These are phyloP conservation scores for Chaetomiaceae sp. DNA, from an alignment of 2,329 filamentous ascomycete species.

Conservation along the genomic window DNA sequence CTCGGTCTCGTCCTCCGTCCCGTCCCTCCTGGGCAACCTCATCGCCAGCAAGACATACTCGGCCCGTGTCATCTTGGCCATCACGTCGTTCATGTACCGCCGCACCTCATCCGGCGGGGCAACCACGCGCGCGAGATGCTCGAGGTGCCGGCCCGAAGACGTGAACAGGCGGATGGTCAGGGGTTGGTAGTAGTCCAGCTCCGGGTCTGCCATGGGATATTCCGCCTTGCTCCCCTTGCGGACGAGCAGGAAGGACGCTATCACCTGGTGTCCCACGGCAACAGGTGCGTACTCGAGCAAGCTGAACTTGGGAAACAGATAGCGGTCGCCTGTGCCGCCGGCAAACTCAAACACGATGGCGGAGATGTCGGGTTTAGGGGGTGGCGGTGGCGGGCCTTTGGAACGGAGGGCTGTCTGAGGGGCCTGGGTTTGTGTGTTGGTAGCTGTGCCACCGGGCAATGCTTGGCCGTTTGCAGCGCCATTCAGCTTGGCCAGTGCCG, in stretches of 20 bases:
- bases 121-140: conserved; percentile 57
- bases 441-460: conserved; percentile 3
- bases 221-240: conserved; percentile 65
- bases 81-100: conserved; percentile 65
- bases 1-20: conserved; percentile 23
- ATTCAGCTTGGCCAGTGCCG: conserved; percentile 19
- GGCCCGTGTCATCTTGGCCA: conserved; percentile 63
- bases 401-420: conserved; percentile 53
- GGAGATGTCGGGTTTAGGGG: conserved; percentile 54
- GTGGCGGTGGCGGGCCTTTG: conserved; percentile 50
- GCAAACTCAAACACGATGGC: conserved; percentile 66
- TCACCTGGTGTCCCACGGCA: conserved; percentile 52
- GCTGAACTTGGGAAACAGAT: conserved; percentile 72
- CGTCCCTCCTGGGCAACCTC: conserved; percentile 50
- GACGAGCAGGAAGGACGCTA: conserved; percentile 73
- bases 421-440: conserved; percentile 12
- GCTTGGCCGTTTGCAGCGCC: conserved; percentile 19
- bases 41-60: conserved; percentile 64
- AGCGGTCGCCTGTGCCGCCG: conserved; percentile 65
- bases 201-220: conserved; percentile 54
- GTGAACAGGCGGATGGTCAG: conserved; percentile 59
- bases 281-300: conserved; percentile 62
- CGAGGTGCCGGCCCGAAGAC: conserved; percentile 51
- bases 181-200: conserved; percentile 70
- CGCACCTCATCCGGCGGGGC: conserved; percentile 58